Conservation (phyloP, 2,329 filamentous ascomycete genomes). For the Orbilia brochopaga region DNA sequence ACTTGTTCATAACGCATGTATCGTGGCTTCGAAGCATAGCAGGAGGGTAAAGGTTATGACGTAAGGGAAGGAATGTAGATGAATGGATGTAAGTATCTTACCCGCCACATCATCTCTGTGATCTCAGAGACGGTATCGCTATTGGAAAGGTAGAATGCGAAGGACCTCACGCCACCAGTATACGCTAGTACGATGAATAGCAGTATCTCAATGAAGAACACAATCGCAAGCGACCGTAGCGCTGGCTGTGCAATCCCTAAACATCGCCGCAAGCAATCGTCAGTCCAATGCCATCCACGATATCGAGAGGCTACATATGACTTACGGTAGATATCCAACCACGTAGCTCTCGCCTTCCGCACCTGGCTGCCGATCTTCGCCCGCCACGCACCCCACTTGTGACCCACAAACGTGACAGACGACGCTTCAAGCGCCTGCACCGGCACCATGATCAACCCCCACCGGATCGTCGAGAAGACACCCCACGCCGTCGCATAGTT, state of each 20-base stretch:
- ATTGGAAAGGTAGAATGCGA: slow-evolving; percentile 68
- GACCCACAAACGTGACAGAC: slow-evolving; percentile 69
- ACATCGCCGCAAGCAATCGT: slow-evolving; percentile 26
- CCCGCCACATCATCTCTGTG: slow-evolving; percentile 70
- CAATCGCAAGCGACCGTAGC: slow-evolving; percentile 63
- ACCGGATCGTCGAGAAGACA: slow-evolving; percentile 75
- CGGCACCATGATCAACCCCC: slow-evolving; percentile 76
- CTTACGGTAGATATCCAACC: slow-evolving; percentile 56
- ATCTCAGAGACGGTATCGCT: slow-evolving; percentile 67
- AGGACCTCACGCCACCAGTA: slow-evolving; percentile 64
- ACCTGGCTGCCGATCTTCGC: slow-evolving; percentile 55
- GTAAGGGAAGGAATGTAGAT: not conserved
- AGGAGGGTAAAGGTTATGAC: too few relatives aligned
- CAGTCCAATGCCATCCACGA: not conserved
- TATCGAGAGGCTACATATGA: slow-evolving; percentile 26
- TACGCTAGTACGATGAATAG: slow-evolving; percentile 69
- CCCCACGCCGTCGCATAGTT: slow-evolving; percentile 76
- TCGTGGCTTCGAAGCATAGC: too few relatives aligned
- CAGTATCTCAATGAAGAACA: slow-evolving; percentile 67
- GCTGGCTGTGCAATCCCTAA: slow-evolving; percentile 64
- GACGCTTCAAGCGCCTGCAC: slow-evolving; percentile 72
- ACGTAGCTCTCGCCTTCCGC: slow-evolving; percentile 56
- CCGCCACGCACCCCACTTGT: slow-evolving; percentile 68
- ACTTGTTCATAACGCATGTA: not conserved
- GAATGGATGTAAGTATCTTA: slow-evolving; percentile 33